Conservation (phyloP, 2,329 filamentous ascomycete species). For the Xylariaceae sp. region DNA sequence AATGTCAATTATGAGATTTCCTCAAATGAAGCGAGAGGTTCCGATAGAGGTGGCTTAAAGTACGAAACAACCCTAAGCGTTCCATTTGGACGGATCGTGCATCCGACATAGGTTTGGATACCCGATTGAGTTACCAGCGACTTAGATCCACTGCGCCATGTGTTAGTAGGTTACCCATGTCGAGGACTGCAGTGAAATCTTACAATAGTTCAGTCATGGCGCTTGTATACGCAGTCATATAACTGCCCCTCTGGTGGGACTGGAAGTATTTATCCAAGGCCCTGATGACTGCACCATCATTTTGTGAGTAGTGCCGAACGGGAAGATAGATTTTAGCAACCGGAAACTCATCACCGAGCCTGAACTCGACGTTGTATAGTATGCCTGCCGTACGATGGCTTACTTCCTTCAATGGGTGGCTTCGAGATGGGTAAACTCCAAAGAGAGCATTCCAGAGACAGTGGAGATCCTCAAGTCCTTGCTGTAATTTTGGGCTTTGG, state of each 20-base stretch:
- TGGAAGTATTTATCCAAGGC: conserved; percentile 8
- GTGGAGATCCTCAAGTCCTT: conserved; percentile 15
- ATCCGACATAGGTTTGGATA: conserved; percentile 23
- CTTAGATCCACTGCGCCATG: conserved; percentile 3
- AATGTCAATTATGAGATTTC: background rate
- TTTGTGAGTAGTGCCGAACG: conserved; percentile 24
- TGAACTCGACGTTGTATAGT: conserved; percentile 27
- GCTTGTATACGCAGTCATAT: conserved; percentile 8
- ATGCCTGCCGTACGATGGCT: conserved; percentile 24
- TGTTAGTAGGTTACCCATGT: background rate
- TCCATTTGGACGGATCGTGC: conserved; percentile 12
- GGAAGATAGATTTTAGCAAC: conserved; percentile 24
- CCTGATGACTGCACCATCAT: conserved; percentile 5
- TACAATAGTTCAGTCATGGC: conserved; percentile 23
- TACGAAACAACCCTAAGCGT: conserved; percentile 21
- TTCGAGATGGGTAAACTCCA: background rate
- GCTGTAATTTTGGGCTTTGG: background rate
- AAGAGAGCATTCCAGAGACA: conserved; percentile 20
- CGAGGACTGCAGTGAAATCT: background rate
- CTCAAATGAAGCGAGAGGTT: background rate
- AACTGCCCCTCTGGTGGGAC: conserved; percentile 8
- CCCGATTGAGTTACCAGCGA: background rate
- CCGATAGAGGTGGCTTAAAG: conserved; percentile 17
- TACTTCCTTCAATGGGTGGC: background rate
- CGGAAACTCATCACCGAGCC: conserved; percentile 5